Conservation (phyloP, 2,329 filamentous ascomycete genomes). For the Fulvia fulva region DNA sequence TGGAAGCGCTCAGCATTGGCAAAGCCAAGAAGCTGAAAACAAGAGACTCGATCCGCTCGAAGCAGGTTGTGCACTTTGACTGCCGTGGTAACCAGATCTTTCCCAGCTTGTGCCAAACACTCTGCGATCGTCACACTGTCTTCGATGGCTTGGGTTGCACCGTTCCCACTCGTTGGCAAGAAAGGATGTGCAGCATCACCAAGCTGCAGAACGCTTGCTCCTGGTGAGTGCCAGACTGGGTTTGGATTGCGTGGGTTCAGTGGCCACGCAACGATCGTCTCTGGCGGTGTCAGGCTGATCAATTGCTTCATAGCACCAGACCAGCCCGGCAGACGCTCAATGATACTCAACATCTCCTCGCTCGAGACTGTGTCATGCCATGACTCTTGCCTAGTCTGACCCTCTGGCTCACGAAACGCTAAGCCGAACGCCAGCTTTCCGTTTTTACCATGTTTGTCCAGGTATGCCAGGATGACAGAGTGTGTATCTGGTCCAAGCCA, state of each 20-base stretch:
- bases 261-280: slow-evolving; percentile 49
- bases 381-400: slow-evolving; percentile 34
- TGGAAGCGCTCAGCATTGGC: slow-evolving; percentile 22
- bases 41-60: slow-evolving; percentile 21
- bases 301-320: slow-evolving; percentile 46
- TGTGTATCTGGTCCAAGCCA: slow-evolving; percentile 24
- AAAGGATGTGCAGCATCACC: slow-evolving; percentile 55
- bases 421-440: slow-evolving; percentile 49
- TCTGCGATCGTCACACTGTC: slow-evolving; percentile 47
- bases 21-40: slow-evolving; percentile 23
- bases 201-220: slow-evolving; percentile 48
- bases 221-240: slow-evolving; percentile 48
- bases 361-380: slow-evolving; percentile 43
- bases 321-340: slow-evolving; percentile 28
- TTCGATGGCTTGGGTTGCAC: slow-evolving; percentile 53
- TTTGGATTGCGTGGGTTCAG: slow-evolving; percentile 53
- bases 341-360: slow-evolving; percentile 29
- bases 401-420: slow-evolving; percentile 41
- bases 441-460: slow-evolving; percentile 44
- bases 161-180: slow-evolving; percentile 52
- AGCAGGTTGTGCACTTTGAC: slow-evolving; percentile 35
- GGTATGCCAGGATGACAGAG: slow-evolving; percentile 37
- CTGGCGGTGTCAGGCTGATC: slow-evolving; percentile 38
- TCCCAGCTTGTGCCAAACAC: slow-evolving; percentile 43
- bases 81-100: slow-evolving; percentile 34